Base-by-base conservation (phyloP, 805 yeast genomes). In the Starmerella scarabaei region DNA sequence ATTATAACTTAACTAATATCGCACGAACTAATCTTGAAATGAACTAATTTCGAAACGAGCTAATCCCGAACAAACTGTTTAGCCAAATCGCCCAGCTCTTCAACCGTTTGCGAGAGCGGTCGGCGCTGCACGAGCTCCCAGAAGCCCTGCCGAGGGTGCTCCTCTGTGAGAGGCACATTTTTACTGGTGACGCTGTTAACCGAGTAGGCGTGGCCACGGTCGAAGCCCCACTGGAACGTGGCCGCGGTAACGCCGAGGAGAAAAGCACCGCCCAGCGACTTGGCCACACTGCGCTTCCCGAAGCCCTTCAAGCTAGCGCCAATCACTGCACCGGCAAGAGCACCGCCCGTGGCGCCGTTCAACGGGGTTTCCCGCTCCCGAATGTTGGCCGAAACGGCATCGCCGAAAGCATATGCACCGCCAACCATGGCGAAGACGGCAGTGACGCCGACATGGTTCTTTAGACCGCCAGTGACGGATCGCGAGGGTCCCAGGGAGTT, bases 111-210 rank as follows among this genome's bases (percentile, higher is more conserved):
- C 17, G 84, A 74, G 49, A 82, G 63, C 15, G 93, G 93, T 54
- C 81, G 72, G 67, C 94, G 77, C 64, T 75, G 72, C 57, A 75
- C 73, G 28, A 77, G 76, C 48, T 81, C 88, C 85, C 85, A 83
- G 63, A 80, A 80, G 29, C 76, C 76, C 55, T 72, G 77, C 33
- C 61, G 60, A 19, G 47, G 54, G 31, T 52, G 50, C 44, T 56
- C 65, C 41, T 59, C 55, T 31, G 55, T 50, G 36, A 53, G 30
- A 48, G 58, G 42, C 56, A 32, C 70, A 69, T 43, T 75, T 30
- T 51, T 51, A 24, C 51, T 49, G 30, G 48, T 40, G 18, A 53
- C 53, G 33, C 53, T 41, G 33, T 37, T 33, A 31, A 54, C 53
- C 33, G 56, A 48, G 39, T 47, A 38, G 34, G 45, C 43, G 33